These are phyloP conservation scores for Phaffomyces antillensis DNA, from an alignment of 805 yeast species.

Conservation along the genomic window DNA sequence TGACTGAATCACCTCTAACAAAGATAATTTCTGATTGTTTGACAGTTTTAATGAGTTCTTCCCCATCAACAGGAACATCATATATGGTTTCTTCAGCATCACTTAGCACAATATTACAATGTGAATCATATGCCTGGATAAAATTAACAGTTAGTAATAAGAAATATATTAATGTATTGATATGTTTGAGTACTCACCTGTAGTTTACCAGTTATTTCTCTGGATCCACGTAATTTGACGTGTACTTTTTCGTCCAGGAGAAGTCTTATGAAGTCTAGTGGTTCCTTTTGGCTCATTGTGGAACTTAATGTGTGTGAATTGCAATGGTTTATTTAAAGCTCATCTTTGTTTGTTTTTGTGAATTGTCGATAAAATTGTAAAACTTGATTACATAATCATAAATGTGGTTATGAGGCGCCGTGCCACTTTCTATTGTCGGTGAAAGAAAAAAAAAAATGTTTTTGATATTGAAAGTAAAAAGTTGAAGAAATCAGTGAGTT, in stretches of 20 bases:
- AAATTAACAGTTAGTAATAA: slow-evolving; percentile 9
- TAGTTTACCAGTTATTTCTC: slow-evolving; percentile 83
- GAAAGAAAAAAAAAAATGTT: slow-evolving; percentile 1
- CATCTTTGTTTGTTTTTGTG: too few species aligned
- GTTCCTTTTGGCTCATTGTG: slow-evolving; percentile 38
- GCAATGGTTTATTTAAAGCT: background rate
- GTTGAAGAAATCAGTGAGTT: too few species aligned
- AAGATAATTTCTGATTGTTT: slow-evolving; percentile 82
- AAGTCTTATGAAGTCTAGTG: slow-evolving; percentile 82
- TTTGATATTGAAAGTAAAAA: background rate
- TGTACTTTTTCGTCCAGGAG: slow-evolving; percentile 81
- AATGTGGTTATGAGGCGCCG: too few species aligned
- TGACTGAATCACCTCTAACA: slow-evolving; percentile 96
- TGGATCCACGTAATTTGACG: slow-evolving; percentile 88
- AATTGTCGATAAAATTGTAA: too few species aligned
- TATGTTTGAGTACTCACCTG: too few species aligned
- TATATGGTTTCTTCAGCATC: slow-evolving; percentile 85
- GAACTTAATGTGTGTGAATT: background rate
- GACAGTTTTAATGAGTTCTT: slow-evolving; percentile 25
- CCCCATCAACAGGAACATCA: slow-evolving; percentile 41
- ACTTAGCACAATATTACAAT: slow-evolving; percentile 91
- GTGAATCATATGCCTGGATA: slow-evolving; percentile 75
- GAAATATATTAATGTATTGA: too few species aligned
- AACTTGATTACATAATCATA: too few species aligned
- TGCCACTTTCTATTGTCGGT: background rate